These are phyloP conservation scores for Rubus idaeus DNA, from an alignment of 306 rosid genomes.

Conservation along the genomic window DNA sequence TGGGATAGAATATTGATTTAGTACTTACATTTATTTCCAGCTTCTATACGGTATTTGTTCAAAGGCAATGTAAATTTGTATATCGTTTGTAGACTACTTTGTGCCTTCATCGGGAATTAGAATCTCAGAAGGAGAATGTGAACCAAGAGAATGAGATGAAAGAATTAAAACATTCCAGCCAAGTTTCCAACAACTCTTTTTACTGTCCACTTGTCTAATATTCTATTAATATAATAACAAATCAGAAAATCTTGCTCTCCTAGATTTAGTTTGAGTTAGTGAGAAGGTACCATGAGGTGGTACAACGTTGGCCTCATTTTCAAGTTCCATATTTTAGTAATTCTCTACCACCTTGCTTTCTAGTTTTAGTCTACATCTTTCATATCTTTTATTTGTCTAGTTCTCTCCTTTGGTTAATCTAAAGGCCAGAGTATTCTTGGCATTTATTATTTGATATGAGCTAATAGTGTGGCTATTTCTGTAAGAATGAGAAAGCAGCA, in stretches of 20 bases:
- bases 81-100: background rate
- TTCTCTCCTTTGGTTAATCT: background rate
- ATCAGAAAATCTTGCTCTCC: background rate
- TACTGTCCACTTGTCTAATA: background rate
- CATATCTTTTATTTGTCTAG: background rate
- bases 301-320: background rate
- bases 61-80: background rate
- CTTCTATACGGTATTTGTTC: background rate
- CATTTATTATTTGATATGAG: background rate
- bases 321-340: background rate
- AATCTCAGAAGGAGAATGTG: background rate
- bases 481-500: constrained; percentile 66
- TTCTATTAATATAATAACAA: background rate
- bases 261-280: background rate
- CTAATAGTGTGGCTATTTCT: background rate
- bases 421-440: background rate
- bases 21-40: constrained; percentile 1
- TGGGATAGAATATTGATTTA: background rate
- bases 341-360: background rate
- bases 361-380: background rate
- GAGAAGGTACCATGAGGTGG: background rate
- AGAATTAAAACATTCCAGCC: background rate
- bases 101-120: background rate
- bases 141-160: background rate
- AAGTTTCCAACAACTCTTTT: background rate